Base-by-base conservation (phyloP, 176 grass and related monocot species). In the Phragmites australis region DNA sequence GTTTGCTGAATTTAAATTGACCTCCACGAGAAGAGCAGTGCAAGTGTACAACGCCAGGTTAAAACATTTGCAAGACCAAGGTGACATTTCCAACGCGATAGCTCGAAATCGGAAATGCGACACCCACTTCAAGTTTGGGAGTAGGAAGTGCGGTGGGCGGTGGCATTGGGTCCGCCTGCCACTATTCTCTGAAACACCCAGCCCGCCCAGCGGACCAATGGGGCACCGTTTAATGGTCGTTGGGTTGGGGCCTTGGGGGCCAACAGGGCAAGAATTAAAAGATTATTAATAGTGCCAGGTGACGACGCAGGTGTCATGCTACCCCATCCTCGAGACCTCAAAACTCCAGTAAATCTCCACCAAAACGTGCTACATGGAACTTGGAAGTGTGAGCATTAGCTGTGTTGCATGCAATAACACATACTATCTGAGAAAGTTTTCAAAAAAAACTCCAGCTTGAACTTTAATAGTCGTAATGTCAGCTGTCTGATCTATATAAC, bases 201-300 rank as follows among this genome's bases (percentile, higher is more conserved):
- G 26, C 52, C n/a, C n/a, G n/a, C 3, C 61, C 62, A 77, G 42
- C 45, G 43, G 58, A 77, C 26, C 64, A 34, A 63, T 55, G 34
- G 67, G 75, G 47, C 37, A 25, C 60, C 39, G 50, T 54, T 65
- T 32, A 39, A 70, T 82, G 55, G 56, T 77, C 55, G 55, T 54
- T 54, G 64, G 6, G 26, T 63, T 65, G 17, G 47, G n/a, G n/a
- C n/a, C n/a, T n/a, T n/a, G n/a, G n/a, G 58, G 75, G 54, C 22
- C 80, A 66, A 66, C 30, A 47, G 8, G 56, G 67, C 68, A 66
- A 25, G 29, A 58, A 83, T 9, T 19, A 27, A 39, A 78, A 81
- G 56, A 65, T 6, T 12, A 62, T 32, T 32, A 29, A 40, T 30
- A 19, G 61, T 27, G 73, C 57, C 29, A 65, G 12, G 37, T 48